Evolutionary conservation across 441 rosid species (phyloP), one percentile per base, ranked within the genome.

Genomic region (Biscutella auriculata): DNA sequence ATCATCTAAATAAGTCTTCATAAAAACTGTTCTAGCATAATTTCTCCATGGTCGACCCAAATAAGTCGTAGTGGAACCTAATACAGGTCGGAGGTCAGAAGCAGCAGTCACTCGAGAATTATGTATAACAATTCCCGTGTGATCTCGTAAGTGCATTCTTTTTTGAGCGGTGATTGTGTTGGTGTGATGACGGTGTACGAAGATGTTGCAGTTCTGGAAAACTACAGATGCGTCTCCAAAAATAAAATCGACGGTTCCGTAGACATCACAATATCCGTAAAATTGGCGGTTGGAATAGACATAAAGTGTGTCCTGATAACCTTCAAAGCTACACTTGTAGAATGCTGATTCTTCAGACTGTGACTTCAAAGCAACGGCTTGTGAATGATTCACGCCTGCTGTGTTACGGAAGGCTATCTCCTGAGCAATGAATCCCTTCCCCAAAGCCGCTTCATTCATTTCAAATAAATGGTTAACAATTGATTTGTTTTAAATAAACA

Each of bases 171-270:
- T 82, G 29, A 84, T 39, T 4, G 81, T 74, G 75, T 78, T 84
- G 58, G 73, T 73, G 5, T 39, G 53, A 51, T 61, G 68, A 1
- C 74, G 69, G 7, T 84, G 75, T 0, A 78, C 74, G 19, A 60
- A 79, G 23, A 84, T 82, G 66, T 78, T 78, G 47, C 88, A 84
- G 21, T 79, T 76, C 25, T 84, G 92, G 25, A 84, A 46, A 25
- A 82, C n/a, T n/a, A n/a, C n/a, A n/a, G 97, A 92, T 1, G 87
- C 96, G 17, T 87, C 87, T 5, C 97, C 96, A 11, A 87, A 90
- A 27, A 87, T 90, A 84, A 79, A 90, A 57, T 90, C 97, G 10
- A 87, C 74, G 0, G 95, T 90, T 9, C 96, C 96, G 14, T 83
- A 82, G 1, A 90, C 70, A 11, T 85, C 82, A 5, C 97, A 85